Conservation (phyloP, 2,329 filamentous ascomycete genomes). For the Cylindrodendrum hubeiense region DNA sequence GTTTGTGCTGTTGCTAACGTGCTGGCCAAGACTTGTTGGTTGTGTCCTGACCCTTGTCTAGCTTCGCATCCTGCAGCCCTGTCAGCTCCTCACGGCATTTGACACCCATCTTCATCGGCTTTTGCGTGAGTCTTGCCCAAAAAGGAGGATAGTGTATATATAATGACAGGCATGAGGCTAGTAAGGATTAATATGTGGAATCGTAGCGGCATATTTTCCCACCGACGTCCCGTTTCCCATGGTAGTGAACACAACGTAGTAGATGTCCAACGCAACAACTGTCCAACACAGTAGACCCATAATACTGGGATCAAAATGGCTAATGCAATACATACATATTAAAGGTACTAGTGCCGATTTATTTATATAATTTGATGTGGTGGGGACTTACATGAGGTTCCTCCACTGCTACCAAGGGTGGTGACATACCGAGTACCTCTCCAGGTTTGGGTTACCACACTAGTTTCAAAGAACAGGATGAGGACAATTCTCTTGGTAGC, state of each 20-base stretch:
- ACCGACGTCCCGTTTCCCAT: background rate
- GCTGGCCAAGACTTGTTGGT: conserved; percentile 5
- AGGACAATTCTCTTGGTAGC: too few relatives aligned
- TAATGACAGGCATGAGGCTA: background rate
- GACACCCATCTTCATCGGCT: background rate
- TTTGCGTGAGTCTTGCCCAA: conserved; percentile 1
- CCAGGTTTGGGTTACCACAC: too few relatives aligned
- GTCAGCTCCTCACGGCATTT: conserved; percentile 9
- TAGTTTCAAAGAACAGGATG: too few relatives aligned
- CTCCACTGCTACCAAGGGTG: too few relatives aligned
- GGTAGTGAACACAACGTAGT: background rate
- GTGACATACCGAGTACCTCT: too few relatives aligned
- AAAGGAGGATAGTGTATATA: background rate
- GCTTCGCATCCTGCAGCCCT: background rate
- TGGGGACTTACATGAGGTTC: too few relatives aligned
- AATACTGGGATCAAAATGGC: too few relatives aligned
- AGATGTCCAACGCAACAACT: background rate
- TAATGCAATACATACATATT: too few relatives aligned
- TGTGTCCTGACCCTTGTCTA: conserved; percentile 1
- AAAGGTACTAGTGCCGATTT: too few relatives aligned
- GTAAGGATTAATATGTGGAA: background rate
- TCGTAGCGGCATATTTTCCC: background rate
- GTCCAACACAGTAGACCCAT: too few relatives aligned
- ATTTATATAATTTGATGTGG: too few relatives aligned
- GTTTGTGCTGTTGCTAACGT: background rate